These are phyloP conservation scores for Myriangium duriaei DNA, from an alignment of 2,329 filamentous ascomycete species.

Conservation along the genomic window DNA sequence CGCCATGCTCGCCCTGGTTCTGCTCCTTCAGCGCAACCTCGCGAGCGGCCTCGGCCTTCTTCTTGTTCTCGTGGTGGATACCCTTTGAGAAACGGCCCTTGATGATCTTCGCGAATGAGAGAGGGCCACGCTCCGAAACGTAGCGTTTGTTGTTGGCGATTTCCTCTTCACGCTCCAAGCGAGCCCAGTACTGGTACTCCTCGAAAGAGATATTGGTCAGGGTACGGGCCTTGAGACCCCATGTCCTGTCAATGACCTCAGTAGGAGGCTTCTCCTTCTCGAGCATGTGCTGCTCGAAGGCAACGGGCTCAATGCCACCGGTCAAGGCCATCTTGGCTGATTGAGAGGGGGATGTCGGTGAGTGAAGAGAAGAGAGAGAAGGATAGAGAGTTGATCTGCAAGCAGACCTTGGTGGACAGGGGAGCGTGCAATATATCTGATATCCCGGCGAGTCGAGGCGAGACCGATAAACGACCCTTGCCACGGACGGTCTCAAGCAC, in stretches of 20 bases:
- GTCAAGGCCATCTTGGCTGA: no score
- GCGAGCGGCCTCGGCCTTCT: constrained; percentile 1
- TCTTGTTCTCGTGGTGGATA: constrained; percentile 4
- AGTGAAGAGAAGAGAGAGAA: no score
- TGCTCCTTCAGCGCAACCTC: neutral
- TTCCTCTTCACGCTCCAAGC: constrained; percentile 25
- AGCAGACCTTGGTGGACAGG: no score
- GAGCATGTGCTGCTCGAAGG: no score
- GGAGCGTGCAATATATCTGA: no score
- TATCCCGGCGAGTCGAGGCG: no score
- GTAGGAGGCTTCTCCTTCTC: no score
- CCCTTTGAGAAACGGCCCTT: constrained; percentile 2
- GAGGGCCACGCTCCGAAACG: neutral
- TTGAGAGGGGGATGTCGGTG: no score
- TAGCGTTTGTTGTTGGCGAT: neutral
- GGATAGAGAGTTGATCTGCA: no score
- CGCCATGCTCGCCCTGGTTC: neutral
- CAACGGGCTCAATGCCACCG: no score
- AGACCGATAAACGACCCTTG: no score
- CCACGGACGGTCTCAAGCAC: no score
- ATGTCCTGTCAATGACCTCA: neutral
- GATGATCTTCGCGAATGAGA: neutral
- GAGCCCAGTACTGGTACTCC: constrained; percentile 30
- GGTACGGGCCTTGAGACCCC: neutral
- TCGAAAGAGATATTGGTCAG: constrained; percentile 22